Evolutionary conservation across 2,329 filamentous ascomycete species (phyloP).

Genomic region (Sclerotiophoma versabilis): DNA sequence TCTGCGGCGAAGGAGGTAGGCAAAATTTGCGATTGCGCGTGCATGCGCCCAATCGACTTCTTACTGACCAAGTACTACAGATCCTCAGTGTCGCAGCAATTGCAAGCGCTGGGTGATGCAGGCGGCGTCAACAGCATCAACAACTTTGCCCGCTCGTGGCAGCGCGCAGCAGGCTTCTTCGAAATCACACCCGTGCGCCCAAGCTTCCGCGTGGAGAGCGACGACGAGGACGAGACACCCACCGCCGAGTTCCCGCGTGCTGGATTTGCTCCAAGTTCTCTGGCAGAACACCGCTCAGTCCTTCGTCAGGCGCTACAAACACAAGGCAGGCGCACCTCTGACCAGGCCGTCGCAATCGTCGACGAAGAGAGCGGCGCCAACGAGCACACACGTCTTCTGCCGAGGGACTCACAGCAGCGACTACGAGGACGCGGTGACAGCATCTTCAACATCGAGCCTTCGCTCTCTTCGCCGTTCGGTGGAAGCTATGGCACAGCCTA

Average conservation of each 20-base stretch:
- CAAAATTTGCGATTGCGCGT: constrained; percentile 6
- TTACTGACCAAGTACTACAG: constrained; percentile 29
- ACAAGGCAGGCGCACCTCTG: constrained; percentile 47
- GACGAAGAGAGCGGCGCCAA: constrained; percentile 45
- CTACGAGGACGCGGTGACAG: constrained; percentile 50
- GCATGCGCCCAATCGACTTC: constrained; percentile 1
- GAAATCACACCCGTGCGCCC: constrained; percentile 84
- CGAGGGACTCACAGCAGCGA: constrained; percentile 36
- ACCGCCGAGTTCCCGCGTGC: constrained; percentile 46
- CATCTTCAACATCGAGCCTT: constrained; percentile 59
- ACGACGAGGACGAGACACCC: constrained; percentile 36
- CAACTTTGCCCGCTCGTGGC: constrained; percentile 92
- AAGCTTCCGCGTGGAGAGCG: constrained; percentile 67
- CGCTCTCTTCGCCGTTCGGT: constrained; percentile 71
- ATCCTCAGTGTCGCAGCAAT: constrained; percentile 59
- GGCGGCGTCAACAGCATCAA: constrained; percentile 94
- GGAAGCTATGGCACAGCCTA: constrained; percentile 74
- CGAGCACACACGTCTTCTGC: constrained; percentile 41
- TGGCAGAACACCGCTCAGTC: constrained; percentile 51
- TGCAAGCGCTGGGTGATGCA: constrained; percentile 67
- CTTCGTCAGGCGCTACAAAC: constrained; percentile 51
- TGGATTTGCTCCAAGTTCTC: constrained; percentile 41
- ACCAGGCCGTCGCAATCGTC: constrained; percentile 46
- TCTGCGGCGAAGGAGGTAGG: constrained; percentile 50
- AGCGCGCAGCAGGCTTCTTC: constrained; percentile 84